Evolutionary conservation across 2,329 filamentous ascomycete species (phyloP).

Genomic region (Trichoderma harzianum): DNA sequence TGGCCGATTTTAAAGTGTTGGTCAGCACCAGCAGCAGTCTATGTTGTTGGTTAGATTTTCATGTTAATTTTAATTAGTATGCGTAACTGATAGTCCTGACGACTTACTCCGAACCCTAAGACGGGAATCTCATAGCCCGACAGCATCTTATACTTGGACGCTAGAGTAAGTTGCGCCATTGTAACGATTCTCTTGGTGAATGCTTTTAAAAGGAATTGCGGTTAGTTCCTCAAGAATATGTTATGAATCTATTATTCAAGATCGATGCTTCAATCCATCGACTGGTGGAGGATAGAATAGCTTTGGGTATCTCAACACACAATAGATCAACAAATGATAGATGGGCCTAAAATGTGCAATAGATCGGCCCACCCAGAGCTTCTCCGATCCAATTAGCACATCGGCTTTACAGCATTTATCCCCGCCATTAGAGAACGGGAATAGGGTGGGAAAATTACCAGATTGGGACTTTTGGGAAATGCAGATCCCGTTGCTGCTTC

Average conservation of each 20-base stretch:
- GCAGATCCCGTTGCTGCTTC: not conserved
- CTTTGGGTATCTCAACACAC: not conserved
- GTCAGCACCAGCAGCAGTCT: not conserved
- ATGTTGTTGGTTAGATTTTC: not conserved
- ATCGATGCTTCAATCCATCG: not conserved
- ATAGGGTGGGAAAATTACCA: constrained; percentile 1
- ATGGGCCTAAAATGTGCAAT: not conserved
- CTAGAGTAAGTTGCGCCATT: not conserved
- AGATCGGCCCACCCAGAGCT: not conserved
- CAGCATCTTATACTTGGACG: not conserved
- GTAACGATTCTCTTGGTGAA: not conserved
- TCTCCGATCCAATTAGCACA: not conserved
- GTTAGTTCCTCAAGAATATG: not conserved
- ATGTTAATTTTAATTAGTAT: not conserved
- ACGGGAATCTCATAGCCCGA: constrained; percentile 8
- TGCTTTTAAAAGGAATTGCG: not conserved
- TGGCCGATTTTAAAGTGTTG: not conserved
- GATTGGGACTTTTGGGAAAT: not conserved
- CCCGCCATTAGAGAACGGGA: not conserved
- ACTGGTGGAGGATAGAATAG: not conserved
- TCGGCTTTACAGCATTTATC: not conserved
- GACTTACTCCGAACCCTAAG: constrained; percentile 3
- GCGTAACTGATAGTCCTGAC: not conserved
- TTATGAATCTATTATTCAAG: not conserved
- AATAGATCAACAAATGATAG: not conserved